These are phyloP conservation scores for Microdochium nivale DNA, from an alignment of 2,329 filamentous ascomycete species.

Conservation along the genomic window DNA sequence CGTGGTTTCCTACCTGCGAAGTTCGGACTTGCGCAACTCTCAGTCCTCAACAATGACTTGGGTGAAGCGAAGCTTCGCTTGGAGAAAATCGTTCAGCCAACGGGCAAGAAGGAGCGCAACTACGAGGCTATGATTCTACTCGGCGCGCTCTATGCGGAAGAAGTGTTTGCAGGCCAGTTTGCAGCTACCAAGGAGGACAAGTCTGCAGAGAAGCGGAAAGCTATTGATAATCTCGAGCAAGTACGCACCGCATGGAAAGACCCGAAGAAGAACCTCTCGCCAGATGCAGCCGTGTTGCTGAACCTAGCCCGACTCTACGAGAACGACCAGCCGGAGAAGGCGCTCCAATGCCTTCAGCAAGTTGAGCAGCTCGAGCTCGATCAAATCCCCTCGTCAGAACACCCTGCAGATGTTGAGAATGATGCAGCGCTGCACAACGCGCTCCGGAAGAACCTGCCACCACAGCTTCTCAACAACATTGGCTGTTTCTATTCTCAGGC, in stretches of 20 bases:
- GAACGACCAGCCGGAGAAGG: conserved; percentile 75
- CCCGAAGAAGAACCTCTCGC: conserved; percentile 70
- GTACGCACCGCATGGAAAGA: conserved; percentile 90
- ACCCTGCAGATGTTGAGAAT: conserved; percentile 50
- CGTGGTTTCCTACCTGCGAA: conserved; percentile 89
- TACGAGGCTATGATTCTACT: conserved; percentile 88
- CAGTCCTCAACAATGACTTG: conserved; percentile 73
- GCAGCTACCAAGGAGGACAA: conserved; percentile 78
- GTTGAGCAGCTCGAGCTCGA: conserved; percentile 86
- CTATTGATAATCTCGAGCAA: conserved; percentile 72
- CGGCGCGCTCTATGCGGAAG: conserved; percentile 87
- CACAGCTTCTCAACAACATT: conserved; percentile 93
- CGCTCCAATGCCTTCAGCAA: conserved; percentile 81
- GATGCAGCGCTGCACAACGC: conserved; percentile 49
- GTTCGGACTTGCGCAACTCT: conserved; percentile 85
- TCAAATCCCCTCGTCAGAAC: conserved; percentile 63
- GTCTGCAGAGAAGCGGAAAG: conserved; percentile 74
- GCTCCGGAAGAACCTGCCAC: conserved; percentile 72
- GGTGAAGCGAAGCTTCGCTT: conserved; percentile 88
- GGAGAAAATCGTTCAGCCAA: conserved; percentile 87
- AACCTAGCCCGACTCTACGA: conserved; percentile 92
- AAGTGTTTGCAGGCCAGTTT: conserved; percentile 74
- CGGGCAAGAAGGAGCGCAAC: conserved; percentile 48
- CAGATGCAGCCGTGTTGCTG: conserved; percentile 80
- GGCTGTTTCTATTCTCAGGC: conserved; percentile 90